Evolutionary conservation across 257 asterid species (phyloP).

Genomic region (Anisodus acutangulus): DNA sequence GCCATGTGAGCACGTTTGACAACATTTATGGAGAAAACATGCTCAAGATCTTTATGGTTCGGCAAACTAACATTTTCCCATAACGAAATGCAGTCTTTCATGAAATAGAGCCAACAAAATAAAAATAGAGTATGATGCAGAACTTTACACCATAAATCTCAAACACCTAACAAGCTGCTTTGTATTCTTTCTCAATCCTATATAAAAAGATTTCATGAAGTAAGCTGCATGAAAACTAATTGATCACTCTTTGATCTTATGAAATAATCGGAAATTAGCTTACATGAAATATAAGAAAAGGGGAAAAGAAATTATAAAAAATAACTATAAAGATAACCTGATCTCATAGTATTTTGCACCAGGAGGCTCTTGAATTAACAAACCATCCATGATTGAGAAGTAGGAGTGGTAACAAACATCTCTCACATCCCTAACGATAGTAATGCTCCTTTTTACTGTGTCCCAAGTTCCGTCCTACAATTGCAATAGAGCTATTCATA

Average conservation of each 20-base stretch:
- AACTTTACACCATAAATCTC: not conserved
- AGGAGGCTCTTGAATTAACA: conserved; percentile 53
- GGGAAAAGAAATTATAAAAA: not conserved
- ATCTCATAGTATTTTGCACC: conserved; percentile 76
- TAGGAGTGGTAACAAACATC: conserved; percentile 78
- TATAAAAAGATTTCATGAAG: not conserved
- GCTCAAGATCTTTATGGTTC: not conserved
- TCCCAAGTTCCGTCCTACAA: conserved; percentile 90
- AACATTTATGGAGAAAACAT: not conserved
- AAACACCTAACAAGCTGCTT: not conserved
- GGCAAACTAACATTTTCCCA: not conserved
- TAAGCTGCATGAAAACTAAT: not conserved
- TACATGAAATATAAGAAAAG: not conserved
- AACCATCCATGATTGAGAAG: conserved; percentile 73
- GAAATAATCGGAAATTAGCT: not conserved
- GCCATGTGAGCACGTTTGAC: not conserved
- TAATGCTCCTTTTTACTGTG: conserved; percentile 66
- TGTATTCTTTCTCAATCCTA: not conserved
- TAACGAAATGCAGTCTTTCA: not conserved
- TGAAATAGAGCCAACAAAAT: not conserved
- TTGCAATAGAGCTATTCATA: conserved; percentile 19
- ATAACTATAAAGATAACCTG: conserved; percentile 45
- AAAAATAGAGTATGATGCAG: not conserved
- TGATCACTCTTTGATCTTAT: not conserved
- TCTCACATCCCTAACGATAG: conserved; percentile 66